Conservation (phyloP, 2,329 filamentous ascomycete genomes). For the Periconia sp. region DNA sequence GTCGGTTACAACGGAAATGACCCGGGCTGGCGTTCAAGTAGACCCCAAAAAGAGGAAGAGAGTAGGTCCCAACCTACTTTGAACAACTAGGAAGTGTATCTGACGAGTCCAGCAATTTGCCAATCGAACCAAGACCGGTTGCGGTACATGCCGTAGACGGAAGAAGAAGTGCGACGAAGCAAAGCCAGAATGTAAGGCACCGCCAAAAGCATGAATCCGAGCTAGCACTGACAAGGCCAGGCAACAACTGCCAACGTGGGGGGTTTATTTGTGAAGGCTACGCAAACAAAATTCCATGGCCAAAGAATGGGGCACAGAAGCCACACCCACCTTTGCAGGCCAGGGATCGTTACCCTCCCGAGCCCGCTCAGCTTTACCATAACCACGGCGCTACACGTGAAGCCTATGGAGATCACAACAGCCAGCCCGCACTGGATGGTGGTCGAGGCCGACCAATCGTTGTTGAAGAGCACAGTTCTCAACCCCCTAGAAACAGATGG, state of each 20-base stretch:
- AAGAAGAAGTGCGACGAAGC: conserved; percentile 99
- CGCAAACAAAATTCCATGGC: conserved; percentile 74
- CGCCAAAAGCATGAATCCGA: background rate
- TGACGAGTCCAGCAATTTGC: conserved; percentile 68
- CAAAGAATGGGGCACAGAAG: conserved; percentile 69
- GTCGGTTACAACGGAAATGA: conserved; percentile 40
- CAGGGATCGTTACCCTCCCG: conserved; percentile 61
- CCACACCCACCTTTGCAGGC: conserved; percentile 72
- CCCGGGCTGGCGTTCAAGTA: conserved; percentile 49
- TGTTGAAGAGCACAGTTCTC: conserved; percentile 47
- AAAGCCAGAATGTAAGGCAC: conserved; percentile 79
- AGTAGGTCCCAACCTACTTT: conserved; percentile 41
- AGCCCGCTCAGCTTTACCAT: conserved; percentile 31
- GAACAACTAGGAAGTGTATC: background rate
- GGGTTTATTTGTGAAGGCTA: conserved; percentile 93
- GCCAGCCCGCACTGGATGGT: conserved; percentile 39
- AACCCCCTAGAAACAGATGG: conserved; percentile 24
- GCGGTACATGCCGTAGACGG: conserved; percentile 83
- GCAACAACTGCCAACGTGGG: conserved; percentile 83
- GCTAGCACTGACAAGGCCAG: conserved; percentile 8
- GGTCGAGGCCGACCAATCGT: conserved; percentile 50
- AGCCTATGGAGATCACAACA: conserved; percentile 38
- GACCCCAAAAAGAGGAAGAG: conserved; percentile 48
- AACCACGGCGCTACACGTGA: conserved; percentile 28
- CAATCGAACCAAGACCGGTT: conserved; percentile 94